A percentile compares a stretch with the other conserved stretches of the same genome.
Conservation (phyloP, 2,329 filamentous ascomycete species). For the Graphilbum ipis-grandicollis region DNA sequence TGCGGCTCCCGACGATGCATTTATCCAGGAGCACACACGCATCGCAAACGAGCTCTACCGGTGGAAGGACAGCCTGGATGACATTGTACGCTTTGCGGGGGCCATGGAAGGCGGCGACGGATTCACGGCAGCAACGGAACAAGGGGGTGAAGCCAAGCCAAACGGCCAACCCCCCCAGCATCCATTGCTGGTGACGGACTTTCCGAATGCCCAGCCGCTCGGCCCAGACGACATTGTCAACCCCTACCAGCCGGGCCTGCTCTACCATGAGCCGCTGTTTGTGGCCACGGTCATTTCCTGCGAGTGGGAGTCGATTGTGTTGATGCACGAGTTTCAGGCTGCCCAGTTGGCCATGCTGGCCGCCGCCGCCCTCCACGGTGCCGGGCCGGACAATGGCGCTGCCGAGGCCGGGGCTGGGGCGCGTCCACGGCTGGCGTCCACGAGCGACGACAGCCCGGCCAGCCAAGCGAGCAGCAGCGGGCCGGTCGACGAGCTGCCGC, state of each 20-base stretch:
- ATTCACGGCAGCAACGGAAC: too few species aligned
- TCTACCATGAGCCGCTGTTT: conserved; percentile 57
- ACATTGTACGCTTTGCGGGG: conserved; percentile 1
- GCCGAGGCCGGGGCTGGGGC: too few species aligned
- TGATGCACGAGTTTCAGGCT: conserved; percentile 68
- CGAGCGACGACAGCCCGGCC: background rate
- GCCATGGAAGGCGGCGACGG: too few species aligned
- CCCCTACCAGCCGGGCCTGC: conserved; percentile 49
- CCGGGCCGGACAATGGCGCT: too few species aligned
- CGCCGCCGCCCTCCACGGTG: too few species aligned
- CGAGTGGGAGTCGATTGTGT: conserved; percentile 61
- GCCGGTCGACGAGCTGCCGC: conserved; percentile 1
- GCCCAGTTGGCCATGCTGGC: conserved; percentile 16
- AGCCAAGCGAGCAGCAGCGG: background rate
- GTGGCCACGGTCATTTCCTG: conserved; percentile 56
- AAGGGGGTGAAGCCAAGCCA: background rate
- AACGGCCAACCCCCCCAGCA: background rate
- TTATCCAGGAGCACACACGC: conserved; percentile 40
- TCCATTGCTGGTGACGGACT: conserved; percentile 43
- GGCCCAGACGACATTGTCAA: conserved; percentile 53
- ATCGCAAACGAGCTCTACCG: conserved; percentile 27
- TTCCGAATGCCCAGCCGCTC: conserved; percentile 33
- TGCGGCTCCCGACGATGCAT: conserved; percentile 42
- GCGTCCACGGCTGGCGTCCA: too few species aligned
- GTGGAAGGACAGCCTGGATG: conserved; percentile 30